Evolutionary conservation across 345 rosid genomes (phyloP), one percentile per base, ranked within the genome.

Genomic region (Corchorus olitorius): DNA sequence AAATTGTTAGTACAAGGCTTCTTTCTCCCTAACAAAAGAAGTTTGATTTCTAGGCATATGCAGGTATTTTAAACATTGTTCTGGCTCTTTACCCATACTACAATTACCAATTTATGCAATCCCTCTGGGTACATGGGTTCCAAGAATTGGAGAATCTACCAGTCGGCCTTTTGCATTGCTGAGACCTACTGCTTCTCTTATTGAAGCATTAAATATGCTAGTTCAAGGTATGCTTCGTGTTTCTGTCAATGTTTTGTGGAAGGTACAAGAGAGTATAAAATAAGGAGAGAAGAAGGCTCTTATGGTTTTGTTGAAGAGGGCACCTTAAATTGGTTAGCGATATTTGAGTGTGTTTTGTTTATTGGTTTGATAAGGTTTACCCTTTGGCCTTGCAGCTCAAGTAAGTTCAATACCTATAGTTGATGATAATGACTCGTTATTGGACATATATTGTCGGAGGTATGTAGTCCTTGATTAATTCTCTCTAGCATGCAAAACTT

Each of bases 401-500:
- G 87, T 88, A 63, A 88, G 92, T 82, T 88, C 92, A 49, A 84
- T 88, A 78, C 89, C 96, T 11, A 84, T 91, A 70, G 96, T 91
- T 70, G 89, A 89, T 77, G 93, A 88, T 49, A 88, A 91, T 74
- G 91, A 91, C 79, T 84, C 96, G 1, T 79, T 91, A 60, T 58
- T 91, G 75, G 96, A 91, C 77, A 81, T 89, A 72, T 91, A 91
- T 76, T 86, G 87, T 59, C 90, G 96, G 82, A 89, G 96, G 96
- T 91, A 78, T 43, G 75, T 27, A 3, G 6, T 61, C 54, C 65
- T 68, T 3, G n/a, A 41, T 60, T 64, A 69, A 45, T 59, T 64
- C 48, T 20, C n/a, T 74, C 67, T 65, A 55, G 46, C 59, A 1
- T 8, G 45, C 15, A 6, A 19, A 70, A 69, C 73, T 69, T 33